Base-by-base conservation (phyloP, 768 basidiomycete species). In the Naganishia vishniacii region DNA sequence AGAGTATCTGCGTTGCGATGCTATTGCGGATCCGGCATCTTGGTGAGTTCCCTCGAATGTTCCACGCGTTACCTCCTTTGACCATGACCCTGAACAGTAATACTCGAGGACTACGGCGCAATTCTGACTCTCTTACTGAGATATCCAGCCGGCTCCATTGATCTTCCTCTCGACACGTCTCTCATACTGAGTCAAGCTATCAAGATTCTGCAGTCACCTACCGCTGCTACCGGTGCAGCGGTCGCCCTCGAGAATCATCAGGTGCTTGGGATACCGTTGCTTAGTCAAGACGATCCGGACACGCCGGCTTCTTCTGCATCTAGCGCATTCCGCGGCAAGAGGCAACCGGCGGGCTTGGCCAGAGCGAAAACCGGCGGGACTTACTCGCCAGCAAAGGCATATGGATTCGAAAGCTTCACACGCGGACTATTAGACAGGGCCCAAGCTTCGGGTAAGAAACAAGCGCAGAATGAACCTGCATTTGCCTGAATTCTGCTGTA, bases 1-100 rank as follows among this genome's bases (percentile, higher is more conserved):
- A 86, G 59, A 93, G 89, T 87, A 80, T 94, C 56, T 92, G 90
- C 72, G 86, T 97, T 20, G 89, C 91, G 1, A 93, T 98, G 92
- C 83, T 99, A 18, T 84, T 98, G 61, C 85, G 95, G 59, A 89
- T 97, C 71, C 86, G 95, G 49, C 91, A 91, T 72, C 82, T 88
- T 72, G 77, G 92, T 91, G 69, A 78, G 89, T 79, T 12, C 32
- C 42, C 31, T 49, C 28, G 11, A 29, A 31, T 15, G 48, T 37
- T 34, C 56, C 18, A 4, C 32, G 13, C 20, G 13, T 40, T 13
- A 16, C 44, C 41, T 66, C 9, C 61, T 42, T 29, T 71, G 41
- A 65, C 34, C 31, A 60, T 62, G 67, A 46, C 41, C 44, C 60
- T 56, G 29, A n/a, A n/a, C 71, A 94, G 92, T 97, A 45, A 85